phyloP scores from a whole-genome alignment of 2,329 filamentous ascomycete genomes.

The Calonectria pteridis region DNA sequence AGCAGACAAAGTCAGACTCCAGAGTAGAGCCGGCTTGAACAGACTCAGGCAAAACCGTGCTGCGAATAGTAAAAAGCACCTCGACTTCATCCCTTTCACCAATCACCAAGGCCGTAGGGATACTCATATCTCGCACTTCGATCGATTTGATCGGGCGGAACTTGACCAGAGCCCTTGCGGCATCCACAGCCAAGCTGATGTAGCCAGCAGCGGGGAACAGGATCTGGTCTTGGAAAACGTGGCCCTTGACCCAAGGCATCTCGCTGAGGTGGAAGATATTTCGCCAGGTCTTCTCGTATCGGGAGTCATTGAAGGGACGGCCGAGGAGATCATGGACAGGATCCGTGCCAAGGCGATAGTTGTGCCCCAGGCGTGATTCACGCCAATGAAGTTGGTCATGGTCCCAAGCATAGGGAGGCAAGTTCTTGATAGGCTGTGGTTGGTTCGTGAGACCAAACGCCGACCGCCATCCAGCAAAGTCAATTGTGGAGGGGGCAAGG shows the following conservation, averaged over 20 bases:
- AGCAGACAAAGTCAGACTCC: background rate
- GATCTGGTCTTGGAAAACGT: background rate
- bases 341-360: background rate
- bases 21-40: background rate
- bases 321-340: background rate
- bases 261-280: background rate
- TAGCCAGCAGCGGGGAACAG: background rate
- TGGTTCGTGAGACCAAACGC: background rate
- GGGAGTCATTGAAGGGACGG: background rate
- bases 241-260: background rate
- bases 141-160: background rate
- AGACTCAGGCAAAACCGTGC: background rate
- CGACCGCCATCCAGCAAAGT: background rate
- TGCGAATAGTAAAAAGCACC: background rate
- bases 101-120: background rate
- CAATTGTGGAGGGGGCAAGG: background rate
- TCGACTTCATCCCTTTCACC: background rate
- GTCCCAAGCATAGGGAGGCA: background rate
- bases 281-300: background rate
- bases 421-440: background rate
- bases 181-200: background rate
- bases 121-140: background rate
- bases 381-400: background rate
- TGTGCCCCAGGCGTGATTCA: background rate
- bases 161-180: background rate